Base-by-base conservation (phyloP, 2,329 filamentous ascomycete genomes). In the Aureobasidium subglaciale region DNA sequence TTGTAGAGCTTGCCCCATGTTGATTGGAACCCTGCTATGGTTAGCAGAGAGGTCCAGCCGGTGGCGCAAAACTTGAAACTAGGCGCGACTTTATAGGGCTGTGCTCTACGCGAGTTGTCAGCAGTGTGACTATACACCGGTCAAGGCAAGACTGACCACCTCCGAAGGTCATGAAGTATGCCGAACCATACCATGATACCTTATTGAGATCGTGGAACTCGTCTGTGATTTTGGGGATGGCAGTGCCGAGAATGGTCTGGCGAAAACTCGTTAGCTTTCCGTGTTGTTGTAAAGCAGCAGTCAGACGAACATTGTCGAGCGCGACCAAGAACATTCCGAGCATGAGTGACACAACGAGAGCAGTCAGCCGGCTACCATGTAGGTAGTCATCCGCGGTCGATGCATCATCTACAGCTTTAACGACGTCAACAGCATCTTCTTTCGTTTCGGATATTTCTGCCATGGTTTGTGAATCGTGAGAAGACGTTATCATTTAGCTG, bases 221-320 rank as follows among this genome's bases (percentile, higher is more conserved):
- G 24, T 65, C 64, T 4, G 67, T 71, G 45, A 71, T 70, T 9
- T 59, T 62, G 1, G 69, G 67, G n/a, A 70, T 70, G 1, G 69
- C 68, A 48, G 45, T 63, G 55, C 58, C 41, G 8, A 65, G 42
- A 25, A 65, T 65, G n/a, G 61, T 64, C 18, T 61, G 41, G 2
- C 10, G 18, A 22, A 18, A 7, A 1, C 2, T 20, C 18, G 16
- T 32, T 5, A 32, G 10, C 15, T 43, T 2, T 8, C 40, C 18
- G 13, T 29, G 5, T 1, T 8, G 4, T 3, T 3, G 16, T 22
- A 6, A 22, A 4, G 9, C 22, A 1, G 6, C 10, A 30, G 5
- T 46, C 5, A 22, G 2, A 30, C 41, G 11, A 13, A 45, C 41
- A 5, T 45, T 50, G 60, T 60, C 61, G 11, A 65, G 58, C 13